Evolutionary conservation across 371 early-diverging fungal genomes (phyloP), one percentile per base, ranked within the genome.

Genomic region (Lichtheimia ornata): DNA sequence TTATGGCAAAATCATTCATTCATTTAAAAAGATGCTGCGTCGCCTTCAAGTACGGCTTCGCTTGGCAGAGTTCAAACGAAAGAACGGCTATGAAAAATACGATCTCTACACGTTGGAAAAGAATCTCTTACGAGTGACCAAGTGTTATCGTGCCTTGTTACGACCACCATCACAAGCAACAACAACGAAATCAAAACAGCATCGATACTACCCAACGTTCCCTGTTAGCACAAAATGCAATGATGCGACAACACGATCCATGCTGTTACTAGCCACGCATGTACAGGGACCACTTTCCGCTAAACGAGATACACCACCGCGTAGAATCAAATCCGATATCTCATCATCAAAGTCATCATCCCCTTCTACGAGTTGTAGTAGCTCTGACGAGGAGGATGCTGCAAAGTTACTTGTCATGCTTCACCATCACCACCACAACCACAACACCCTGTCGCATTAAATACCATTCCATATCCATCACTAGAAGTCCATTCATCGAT

Each of bases 381-480:
- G 63, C n/a, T 63, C 66, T n/a, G 66, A 70, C 35, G 79, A 78
- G 57, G 70, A 74, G 50, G 71, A 71, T 55, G 79, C 76, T 27
- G 76, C 79, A 2, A 68, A 75, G 50, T 50, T 74, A 12, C 58
- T 78, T 53, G 75, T 78, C 9, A 78, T 74, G 79, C 67, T 78
- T 14, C 73, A 71, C 35, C 27, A 53, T 53, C 20, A 24, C 11
- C 20, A 24, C 11, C 53, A 53, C 5, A 11, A 43, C 24, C 18
- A 53, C 28, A 27, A 53, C 13, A 13, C 24, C 20, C 11, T 40
- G 28, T 53, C 17, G 13, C 28, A 28, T 35, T 24, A 14, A 14
- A 52, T 22, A 1, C 25, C 15, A 18, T 28, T 27, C 9, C 27
- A 6, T 17, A 25, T 6, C 2, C 9, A 53, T 27, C 2, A 52